Evolutionary conservation across 371 early-diverging fungal genomes (phyloP).

Genomic region (Apophysomyces trapeziformis): DNA sequence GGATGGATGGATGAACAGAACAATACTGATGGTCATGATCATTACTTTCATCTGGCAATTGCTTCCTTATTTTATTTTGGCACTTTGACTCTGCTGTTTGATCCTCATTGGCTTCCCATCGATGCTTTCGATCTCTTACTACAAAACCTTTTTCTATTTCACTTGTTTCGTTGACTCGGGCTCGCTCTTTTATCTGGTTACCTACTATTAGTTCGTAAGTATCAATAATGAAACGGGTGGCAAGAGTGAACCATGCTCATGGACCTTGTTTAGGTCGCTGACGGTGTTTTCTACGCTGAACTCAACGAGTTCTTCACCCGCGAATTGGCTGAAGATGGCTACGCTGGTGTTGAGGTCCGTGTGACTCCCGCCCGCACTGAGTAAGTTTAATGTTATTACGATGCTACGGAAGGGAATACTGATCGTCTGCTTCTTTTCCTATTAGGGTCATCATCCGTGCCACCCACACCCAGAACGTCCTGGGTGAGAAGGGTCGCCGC

Average conservation of each 20-base stretch:
- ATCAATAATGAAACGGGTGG: conserved; percentile 8
- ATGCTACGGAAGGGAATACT: not conserved
- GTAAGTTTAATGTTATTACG: conserved; percentile 29
- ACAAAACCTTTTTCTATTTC: not conserved
- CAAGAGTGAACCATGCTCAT: not conserved
- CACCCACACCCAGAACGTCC: conserved; percentile 97
- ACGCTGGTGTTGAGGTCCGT: conserved; percentile 98
- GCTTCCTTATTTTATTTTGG: too few species aligned
- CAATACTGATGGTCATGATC: not conserved
- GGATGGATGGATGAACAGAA: conserved; percentile 33
- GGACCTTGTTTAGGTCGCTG: conserved; percentile 75
- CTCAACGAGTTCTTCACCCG: conserved; percentile 99
- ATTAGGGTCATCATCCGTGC: conserved; percentile 96
- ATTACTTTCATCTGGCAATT: not conserved
- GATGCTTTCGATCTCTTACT: not conserved
- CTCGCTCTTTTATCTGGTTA: not conserved
- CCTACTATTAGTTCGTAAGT: conserved; percentile 54
- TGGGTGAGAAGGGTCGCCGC: conserved; percentile 99
- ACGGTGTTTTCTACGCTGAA: conserved; percentile 99
- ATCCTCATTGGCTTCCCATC: not conserved
- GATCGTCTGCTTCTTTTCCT: not conserved
- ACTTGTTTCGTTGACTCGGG: not conserved
- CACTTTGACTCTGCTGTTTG: not conserved
- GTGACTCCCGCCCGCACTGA: conserved; percentile 98
- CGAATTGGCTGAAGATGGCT: conserved; percentile 90